A percentile compares a stretch with the other conserved stretches of the same genome.
Conservation (phyloP, 177 flowering plant species). For the Tripterygium wilfordii region DNA sequence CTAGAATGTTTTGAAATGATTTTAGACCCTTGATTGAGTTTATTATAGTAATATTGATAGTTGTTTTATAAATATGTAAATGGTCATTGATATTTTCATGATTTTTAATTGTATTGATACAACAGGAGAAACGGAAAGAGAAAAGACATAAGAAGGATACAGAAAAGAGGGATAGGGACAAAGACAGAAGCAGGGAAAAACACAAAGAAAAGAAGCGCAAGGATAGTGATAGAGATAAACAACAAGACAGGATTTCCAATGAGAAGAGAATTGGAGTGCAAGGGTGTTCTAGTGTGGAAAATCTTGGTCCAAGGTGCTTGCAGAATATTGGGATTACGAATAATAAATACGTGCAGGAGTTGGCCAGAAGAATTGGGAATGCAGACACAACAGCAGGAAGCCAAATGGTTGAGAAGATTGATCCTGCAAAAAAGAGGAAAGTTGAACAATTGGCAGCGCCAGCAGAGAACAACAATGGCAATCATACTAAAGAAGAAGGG, state of each 20-base stretch:
- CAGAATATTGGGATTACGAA: slow-evolving; percentile 3
- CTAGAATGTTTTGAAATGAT: no score
- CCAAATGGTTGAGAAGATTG: slow-evolving; percentile 9
- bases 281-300: slow-evolving; percentile 13
- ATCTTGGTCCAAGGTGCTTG: slow-evolving; percentile 9
- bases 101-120: no score
- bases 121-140: slow-evolving; percentile 23
- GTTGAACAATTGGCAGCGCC: background rate
- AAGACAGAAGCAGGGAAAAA: slow-evolving; percentile 18
- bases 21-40: no score
- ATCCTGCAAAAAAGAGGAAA: slow-evolving; percentile 7
- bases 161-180: no score
- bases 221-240: slow-evolving; percentile 19
- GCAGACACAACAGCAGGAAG: slow-evolving; percentile 17
- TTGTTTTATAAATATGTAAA: background rate
- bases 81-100: background rate
- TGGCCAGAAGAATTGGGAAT: slow-evolving; percentile 21
- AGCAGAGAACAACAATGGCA: slow-evolving; percentile 10
- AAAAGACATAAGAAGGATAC: no score
- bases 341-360: slow-evolving; percentile 18
- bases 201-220: slow-evolving; percentile 25
- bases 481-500: slow-evolving; percentile 5
- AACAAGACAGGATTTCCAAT: slow-evolving; percentile 5
- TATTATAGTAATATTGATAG: no score
- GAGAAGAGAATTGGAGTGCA: slow-evolving; percentile 17